These are phyloP conservation scores for Cicer judaicum DNA, from an alignment of 306 rosid species.

Conservation along the genomic window DNA sequence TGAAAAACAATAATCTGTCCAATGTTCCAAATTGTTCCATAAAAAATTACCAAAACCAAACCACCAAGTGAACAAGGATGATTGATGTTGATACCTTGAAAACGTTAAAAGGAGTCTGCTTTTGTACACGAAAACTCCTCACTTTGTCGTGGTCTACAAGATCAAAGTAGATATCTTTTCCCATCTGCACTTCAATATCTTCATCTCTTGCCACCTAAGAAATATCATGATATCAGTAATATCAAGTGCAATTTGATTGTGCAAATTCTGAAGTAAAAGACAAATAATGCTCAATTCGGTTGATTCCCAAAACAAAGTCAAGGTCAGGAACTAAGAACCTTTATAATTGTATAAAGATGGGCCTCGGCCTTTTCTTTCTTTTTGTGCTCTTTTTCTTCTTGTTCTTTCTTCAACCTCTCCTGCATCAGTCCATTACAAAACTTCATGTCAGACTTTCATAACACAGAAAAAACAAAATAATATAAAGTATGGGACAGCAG, in stretches of 20 bases:
- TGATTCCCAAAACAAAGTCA: conserved; percentile 14
- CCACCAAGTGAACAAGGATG: conserved; percentile 26
- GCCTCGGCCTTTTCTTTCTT: conserved; percentile 85
- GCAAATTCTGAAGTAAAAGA: conserved; percentile 10
- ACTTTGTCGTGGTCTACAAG: conserved; percentile 93
- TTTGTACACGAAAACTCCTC: conserved; percentile 74
- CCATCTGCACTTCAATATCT: conserved; percentile 71
- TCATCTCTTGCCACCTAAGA: conserved; percentile 77
- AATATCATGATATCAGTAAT: conserved; percentile 33
- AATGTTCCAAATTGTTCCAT: not conserved
- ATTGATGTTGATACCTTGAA: conserved; percentile 66
- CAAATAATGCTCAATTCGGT: conserved; percentile 36
- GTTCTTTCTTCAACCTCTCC: conserved; percentile 89
- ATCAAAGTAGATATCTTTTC: conserved; percentile 82
- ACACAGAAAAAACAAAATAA: not conserved
- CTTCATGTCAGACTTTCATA: conserved; percentile 26
- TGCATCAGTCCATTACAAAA: conserved; percentile 43
- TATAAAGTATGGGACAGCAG: not conserved
- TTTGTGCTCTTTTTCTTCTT: conserved; percentile 84
- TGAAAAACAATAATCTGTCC: not conserved
- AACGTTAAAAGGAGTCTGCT: conserved; percentile 67
- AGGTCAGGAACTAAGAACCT: conserved; percentile 56
- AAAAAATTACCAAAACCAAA: not conserved
- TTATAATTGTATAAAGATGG: conserved; percentile 76
- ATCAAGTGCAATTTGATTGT: conserved; percentile 18